Conservation (phyloP, 2,329 filamentous ascomycete genomes). For the Sporothrix luriei region DNA sequence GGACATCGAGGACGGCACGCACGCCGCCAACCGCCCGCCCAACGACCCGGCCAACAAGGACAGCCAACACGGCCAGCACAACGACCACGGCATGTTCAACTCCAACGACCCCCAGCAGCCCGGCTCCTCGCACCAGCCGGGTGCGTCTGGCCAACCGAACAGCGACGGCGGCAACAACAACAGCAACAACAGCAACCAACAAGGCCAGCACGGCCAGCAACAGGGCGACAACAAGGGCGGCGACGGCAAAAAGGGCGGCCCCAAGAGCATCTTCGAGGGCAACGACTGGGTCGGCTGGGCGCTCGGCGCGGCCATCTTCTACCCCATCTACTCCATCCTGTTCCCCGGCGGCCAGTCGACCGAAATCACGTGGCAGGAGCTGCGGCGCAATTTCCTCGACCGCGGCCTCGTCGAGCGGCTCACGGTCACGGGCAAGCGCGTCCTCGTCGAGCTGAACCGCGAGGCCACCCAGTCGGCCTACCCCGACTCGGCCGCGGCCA, state of each 20-base stretch:
- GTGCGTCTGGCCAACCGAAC: constrained; percentile 14
- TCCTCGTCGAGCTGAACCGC: constrained; percentile 73
- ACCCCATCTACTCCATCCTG: constrained; percentile 48
- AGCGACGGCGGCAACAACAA: constrained; percentile 14
- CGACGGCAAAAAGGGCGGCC: constrained; percentile 44
- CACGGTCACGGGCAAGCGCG: constrained; percentile 74
- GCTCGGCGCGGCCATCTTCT: constrained; percentile 51
- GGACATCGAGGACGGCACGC: constrained; percentile 34
- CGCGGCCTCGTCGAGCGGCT: constrained; percentile 95
- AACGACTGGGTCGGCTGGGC: constrained; percentile 57
- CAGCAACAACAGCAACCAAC: constrained; percentile 4
- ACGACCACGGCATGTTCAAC: constrained; percentile 36
- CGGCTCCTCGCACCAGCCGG: constrained; percentile 24
- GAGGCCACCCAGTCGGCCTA: constrained; percentile 73
- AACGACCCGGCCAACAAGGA: constrained; percentile 1
- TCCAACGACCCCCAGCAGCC: constrained; percentile 37
- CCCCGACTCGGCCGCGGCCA: constrained; percentile 70
- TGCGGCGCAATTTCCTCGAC: constrained; percentile 88
- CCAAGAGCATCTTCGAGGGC: constrained; percentile 40
- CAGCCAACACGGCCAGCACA: neutral
- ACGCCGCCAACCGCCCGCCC: constrained; percentile 29
- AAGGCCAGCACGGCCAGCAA: constrained; percentile 32
- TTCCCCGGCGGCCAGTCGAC: constrained; percentile 51
- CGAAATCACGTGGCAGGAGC: constrained; percentile 98
- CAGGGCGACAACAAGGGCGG: constrained; percentile 30